phyloP scores from a whole-genome alignment of 768 basidiomycete genomes.

The Lanmaoa pseudosensibilis region DNA sequence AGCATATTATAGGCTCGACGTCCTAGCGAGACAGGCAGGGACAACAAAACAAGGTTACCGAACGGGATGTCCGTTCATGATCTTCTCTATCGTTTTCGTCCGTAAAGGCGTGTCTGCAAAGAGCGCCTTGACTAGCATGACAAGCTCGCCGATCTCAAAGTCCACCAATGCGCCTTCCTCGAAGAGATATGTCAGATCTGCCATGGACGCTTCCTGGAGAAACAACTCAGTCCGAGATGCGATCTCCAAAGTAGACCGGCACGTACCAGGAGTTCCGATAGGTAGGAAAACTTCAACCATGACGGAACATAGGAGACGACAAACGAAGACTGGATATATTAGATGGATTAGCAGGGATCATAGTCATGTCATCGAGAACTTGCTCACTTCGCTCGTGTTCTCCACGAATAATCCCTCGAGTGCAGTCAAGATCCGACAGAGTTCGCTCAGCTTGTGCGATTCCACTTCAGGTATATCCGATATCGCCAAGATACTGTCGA shows the following conservation, averaged over 20 bases:
- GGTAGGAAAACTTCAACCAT: slow-evolving; percentile 94
- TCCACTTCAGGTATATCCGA: slow-evolving; percentile 88
- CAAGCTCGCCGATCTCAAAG: slow-evolving; percentile 82
- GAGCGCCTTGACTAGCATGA: slow-evolving; percentile 76
- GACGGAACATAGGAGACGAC: slow-evolving; percentile 85
- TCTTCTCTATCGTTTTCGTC: slow-evolving; percentile 76
- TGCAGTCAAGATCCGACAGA: slow-evolving; percentile 75
- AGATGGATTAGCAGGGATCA: neutral
- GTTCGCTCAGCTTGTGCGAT: slow-evolving; percentile 77
- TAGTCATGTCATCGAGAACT: neutral
- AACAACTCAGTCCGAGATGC: neutral
- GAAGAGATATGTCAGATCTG: slow-evolving; percentile 89
- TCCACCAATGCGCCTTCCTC: slow-evolving; percentile 89
- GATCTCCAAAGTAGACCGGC: neutral
- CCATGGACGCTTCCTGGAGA: slow-evolving; percentile 83
- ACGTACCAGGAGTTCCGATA: slow-evolving; percentile 86
- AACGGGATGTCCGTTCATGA: slow-evolving; percentile 59
- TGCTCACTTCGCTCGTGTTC: slow-evolving; percentile 54
- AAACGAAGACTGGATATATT: slow-evolving; percentile 56
- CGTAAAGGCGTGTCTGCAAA: slow-evolving; percentile 87
- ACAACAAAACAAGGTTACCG: slow-evolving; percentile 7
- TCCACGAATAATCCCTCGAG: slow-evolving; percentile 81
- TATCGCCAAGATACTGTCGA: slow-evolving; percentile 71
- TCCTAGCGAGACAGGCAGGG: no score
- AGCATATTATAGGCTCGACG: slow-evolving; percentile 1